Evolutionary conservation across 805 yeast species (phyloP), one percentile per base, ranked within the genome.

Genomic region (Ogataea pignaliae): DNA sequence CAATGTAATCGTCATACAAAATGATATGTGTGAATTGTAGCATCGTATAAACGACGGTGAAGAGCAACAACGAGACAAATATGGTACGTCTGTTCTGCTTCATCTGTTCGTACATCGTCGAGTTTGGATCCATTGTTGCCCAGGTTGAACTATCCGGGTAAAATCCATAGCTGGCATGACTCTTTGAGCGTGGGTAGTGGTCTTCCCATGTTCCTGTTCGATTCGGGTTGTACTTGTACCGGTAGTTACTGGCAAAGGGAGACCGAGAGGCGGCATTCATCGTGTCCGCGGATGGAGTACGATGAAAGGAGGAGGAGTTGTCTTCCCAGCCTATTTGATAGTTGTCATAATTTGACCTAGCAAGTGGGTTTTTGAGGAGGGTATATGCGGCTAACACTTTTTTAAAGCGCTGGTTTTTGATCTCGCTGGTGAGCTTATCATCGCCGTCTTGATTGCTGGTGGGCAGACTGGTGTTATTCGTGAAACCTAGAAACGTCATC

Each of bases 321-420:
- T 63, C 60, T 26, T 59, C 57, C 81, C 81, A 76, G 2, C 79
- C 79, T 3, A 65, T 53, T 13, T 67, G 68, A 46, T 64, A 69
- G 28, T 60, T 53, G 50, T 81, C 84, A 54, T 78, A 80, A 36
- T 66, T 53, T 11, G 66, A 56, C 39, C 71, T 71, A 45, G 68
- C 63, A 12, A 58, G 49, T 1, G 76, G 71, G 48, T 75, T 75
- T 39, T 65, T 70, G 40, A 84, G 60, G 30, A 81, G 57, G n/a
- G 72, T 67, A 54, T 84, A 84, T 1, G 89, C 88, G 14, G 73
- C 75, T 6, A 76, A 69, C 1, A 81, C 58, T 37, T 69, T 60
- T 52, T 78, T 68, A 75, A 88, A 79, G 60, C 84, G 55, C 61
- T 78, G 65, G 35, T 59, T 59, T 39, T 62, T 63, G 7, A 54